phyloP scores from a whole-genome alignment of 108 stramenopile genomes.

The Nitzschia palea region DNA sequence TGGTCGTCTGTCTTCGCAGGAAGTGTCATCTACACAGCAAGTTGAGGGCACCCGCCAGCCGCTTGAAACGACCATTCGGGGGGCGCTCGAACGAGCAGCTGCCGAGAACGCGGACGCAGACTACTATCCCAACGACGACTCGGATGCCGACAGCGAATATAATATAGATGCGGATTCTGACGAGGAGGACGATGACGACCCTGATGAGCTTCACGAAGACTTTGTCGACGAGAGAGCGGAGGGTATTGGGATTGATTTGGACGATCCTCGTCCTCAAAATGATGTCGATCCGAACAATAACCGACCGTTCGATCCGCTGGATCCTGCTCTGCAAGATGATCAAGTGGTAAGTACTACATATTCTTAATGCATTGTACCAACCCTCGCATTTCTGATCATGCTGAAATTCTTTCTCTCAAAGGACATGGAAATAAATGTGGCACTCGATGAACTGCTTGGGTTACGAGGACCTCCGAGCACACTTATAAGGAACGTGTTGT shows the following conservation, averaged over 20 bases:
- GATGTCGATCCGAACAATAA: neutral
- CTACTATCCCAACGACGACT: neutral
- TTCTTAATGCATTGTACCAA: neutral
- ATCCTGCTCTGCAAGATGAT: conserved; percentile 67
- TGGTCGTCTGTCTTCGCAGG: neutral
- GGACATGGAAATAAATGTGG: conserved; percentile 89
- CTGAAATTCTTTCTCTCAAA: conserved; percentile 2
- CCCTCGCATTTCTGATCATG: conserved; percentile 3
- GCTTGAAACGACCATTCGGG: neutral
- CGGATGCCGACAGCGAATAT: conserved; percentile 8
- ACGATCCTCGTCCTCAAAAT: neutral
- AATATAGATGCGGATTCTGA: conserved; percentile 9
- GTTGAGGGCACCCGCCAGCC: neutral
- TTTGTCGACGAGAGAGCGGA: too few species aligned
- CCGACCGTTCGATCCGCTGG: conserved; percentile 54
- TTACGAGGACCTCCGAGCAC: conserved; percentile 84
- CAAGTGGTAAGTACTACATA: conserved; percentile 44
- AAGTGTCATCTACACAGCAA: neutral
- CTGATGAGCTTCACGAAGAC: conserved; percentile 39
- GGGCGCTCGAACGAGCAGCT: neutral
- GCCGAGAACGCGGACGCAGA: neutral
- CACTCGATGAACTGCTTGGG: conserved; percentile 92
- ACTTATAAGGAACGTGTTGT: conserved; percentile 82
- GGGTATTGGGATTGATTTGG: conserved; percentile 25
- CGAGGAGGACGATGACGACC: conserved; percentile 32